These are phyloP conservation scores for Comarum palustre DNA, from an alignment of 306 rosid species.

Conservation along the genomic window DNA sequence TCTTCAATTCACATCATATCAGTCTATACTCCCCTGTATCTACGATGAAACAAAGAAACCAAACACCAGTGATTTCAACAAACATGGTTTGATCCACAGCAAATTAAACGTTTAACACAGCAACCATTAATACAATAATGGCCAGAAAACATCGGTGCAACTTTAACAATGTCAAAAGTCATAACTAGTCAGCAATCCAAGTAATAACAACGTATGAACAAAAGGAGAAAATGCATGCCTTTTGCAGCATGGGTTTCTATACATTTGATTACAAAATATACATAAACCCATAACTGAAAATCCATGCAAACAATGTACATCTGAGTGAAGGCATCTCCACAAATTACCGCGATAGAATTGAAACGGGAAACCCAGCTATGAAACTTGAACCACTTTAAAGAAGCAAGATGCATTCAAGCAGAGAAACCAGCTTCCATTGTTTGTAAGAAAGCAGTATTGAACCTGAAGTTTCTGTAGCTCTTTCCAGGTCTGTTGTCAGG, in stretches of 20 bases:
- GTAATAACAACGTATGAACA: conserved; percentile 14
- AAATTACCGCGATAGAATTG: conserved; percentile 1
- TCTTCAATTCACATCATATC: too few relatives aligned
- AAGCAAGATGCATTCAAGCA: conserved; percentile 36
- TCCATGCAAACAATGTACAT: conserved; percentile 30
- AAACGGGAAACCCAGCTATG: conserved; percentile 26
- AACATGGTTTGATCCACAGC: neutral
- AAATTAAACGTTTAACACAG: neutral
- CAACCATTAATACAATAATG: neutral
- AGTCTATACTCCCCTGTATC: neutral
- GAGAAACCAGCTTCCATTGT: conserved; percentile 70
- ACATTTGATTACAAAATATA: conserved; percentile 57
- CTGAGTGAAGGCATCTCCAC: conserved; percentile 15
- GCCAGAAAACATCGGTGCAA: neutral
- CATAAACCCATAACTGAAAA: conserved; percentile 46
- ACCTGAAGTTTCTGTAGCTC: conserved; percentile 81
- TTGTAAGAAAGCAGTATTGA: conserved; percentile 57
- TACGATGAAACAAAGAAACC: neutral
- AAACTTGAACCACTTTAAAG: conserved; percentile 36
- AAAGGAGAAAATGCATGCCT: conserved; percentile 18
- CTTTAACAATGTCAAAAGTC: neutral
- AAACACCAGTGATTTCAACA: neutral
- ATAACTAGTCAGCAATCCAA: neutral
- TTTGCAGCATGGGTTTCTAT: conserved; percentile 40
- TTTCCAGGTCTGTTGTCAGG: conserved; percentile 49